Base-by-base conservation (phyloP, 2,329 filamentous ascomycete genomes). In the Apiospora hydei region DNA sequence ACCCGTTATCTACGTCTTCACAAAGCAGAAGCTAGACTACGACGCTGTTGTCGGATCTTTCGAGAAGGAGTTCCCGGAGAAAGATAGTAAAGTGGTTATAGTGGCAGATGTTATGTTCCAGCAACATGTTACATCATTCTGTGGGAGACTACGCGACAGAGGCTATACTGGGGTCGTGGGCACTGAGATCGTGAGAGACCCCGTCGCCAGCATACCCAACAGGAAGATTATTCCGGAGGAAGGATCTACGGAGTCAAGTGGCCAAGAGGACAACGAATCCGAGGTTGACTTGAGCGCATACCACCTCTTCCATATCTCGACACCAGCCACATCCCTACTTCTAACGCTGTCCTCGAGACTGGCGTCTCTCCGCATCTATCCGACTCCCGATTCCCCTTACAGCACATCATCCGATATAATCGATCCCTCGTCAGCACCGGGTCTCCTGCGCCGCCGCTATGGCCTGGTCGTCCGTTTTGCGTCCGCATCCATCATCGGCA, bases 101-200 rank as follows among this genome's bases (percentile, higher is more conserved):
- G 94, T 97, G 88, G 96, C 96, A 18, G 96, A 98, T 80, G 90
- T 98, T 69, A 95, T 93, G 7, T 98, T 95, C 82, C 88, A 93
- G 46, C 89, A 92, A 75, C 94, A 98, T 78, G 85, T 98, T 18
- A 81, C 85, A 0, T 79, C 83, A 0, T 80, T 98, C 3, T 82
- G 87, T 24, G 77, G 84, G 0, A 82, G 80, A 8, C 84, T 98
- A 10, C 79, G 81, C 24, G 82, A 85, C 43, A 81, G 80, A 67
- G 95, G 95, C n/a, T 98, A 97, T 82, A 84, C 78, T 1, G 85
- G 91, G 46, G 74, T 96, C 7, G 89, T 93, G 76, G 87, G 89
- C 1, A 96, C 96, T 0, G 84, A 88, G 24, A 89, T 98, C 30
- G 83, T 94, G 10, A 92, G 95, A 79, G 88, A 98, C 76, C 95